A percentile compares a stretch with the other conserved stretches of the same genome.
phyloP scores from a whole-genome alignment of 306 rosid genomes.

The Oxytropis ochrocephala region DNA sequence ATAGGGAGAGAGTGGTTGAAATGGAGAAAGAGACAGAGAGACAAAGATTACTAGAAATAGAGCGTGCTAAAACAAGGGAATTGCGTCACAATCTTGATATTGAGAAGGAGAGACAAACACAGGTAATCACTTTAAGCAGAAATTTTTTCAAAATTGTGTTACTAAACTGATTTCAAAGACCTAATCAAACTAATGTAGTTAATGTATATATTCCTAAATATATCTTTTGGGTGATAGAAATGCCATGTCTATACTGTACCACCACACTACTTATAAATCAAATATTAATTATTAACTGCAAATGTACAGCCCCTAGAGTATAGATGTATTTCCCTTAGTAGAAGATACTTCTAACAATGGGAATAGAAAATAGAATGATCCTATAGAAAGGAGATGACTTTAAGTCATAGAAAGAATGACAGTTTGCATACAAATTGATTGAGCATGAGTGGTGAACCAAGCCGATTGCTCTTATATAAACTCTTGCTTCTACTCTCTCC shows the following conservation, averaged over 20 bases:
- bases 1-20: conserved; percentile 75
- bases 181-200: background rate
- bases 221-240: too few species aligned
- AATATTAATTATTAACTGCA: background rate
- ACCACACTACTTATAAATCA: background rate
- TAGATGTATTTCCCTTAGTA: background rate
- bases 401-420: background rate
- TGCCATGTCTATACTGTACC: too few species aligned
- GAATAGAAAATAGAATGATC: background rate
- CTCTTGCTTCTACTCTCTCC: too few species aligned
- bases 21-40: conserved; percentile 84
- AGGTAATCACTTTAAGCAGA: conserved; percentile 40
- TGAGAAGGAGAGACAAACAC: conserved; percentile 91
- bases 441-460: too few species aligned
- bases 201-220: background rate
- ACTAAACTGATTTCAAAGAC: background rate
- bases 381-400: background rate
- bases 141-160: conserved; percentile 2
- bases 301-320: background rate
- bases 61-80: conserved; percentile 90
- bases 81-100: conserved; percentile 81
- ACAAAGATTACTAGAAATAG: conserved; percentile 69
- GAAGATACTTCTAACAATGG: background rate
- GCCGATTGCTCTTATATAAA: too few species aligned
- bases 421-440: background rate